These are phyloP conservation scores for Zangia roseola DNA, from an alignment of 768 basidiomycete genomes.

Conservation along the genomic window DNA sequence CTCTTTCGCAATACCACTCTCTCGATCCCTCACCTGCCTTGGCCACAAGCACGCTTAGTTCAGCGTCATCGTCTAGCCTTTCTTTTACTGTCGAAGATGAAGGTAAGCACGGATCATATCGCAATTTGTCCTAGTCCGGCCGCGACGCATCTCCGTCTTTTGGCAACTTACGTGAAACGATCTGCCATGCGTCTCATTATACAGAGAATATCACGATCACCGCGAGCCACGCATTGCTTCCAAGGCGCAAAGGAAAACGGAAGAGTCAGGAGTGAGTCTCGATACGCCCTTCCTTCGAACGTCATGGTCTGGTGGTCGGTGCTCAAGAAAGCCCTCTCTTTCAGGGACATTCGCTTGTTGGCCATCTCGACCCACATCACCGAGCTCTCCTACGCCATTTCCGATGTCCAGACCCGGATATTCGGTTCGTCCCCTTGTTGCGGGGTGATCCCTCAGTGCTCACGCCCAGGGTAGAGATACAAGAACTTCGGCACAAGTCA, in stretches of 20 bases:
- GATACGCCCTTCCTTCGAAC: slow-evolving; percentile 12
- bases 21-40: slow-evolving; percentile 29
- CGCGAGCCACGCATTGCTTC: slow-evolving; percentile 41
- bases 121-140: slow-evolving; percentile 14
- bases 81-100: slow-evolving; percentile 62
- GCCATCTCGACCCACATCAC: slow-evolving; percentile 85
- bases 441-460: slow-evolving; percentile 4
- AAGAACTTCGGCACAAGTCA: slow-evolving; percentile 88
- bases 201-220: slow-evolving; percentile 78
- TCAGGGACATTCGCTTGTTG: slow-evolving; percentile 71
- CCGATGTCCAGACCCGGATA: slow-evolving; percentile 88
- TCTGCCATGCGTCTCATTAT: slow-evolving; percentile 23
- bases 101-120: slow-evolving; percentile 44
- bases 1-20: slow-evolving; percentile 33
- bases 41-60: slow-evolving; percentile 20
- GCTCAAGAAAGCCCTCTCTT: slow-evolving; percentile 25
- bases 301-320: slow-evolving; percentile 27
- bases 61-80: slow-evolving; percentile 45
- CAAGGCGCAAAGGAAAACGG: slow-evolving; percentile 49
- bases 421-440: slow-evolving; percentile 54
- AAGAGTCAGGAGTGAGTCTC: slow-evolving; percentile 67
- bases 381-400: slow-evolving; percentile 81
- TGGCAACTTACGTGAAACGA: slow-evolving; percentile 34
- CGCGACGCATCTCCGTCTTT: slow-evolving; percentile 27
- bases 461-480: slow-evolving; percentile 61